Conservation (phyloP, 345 rosid genomes). For the Passiflora organensis region DNA sequence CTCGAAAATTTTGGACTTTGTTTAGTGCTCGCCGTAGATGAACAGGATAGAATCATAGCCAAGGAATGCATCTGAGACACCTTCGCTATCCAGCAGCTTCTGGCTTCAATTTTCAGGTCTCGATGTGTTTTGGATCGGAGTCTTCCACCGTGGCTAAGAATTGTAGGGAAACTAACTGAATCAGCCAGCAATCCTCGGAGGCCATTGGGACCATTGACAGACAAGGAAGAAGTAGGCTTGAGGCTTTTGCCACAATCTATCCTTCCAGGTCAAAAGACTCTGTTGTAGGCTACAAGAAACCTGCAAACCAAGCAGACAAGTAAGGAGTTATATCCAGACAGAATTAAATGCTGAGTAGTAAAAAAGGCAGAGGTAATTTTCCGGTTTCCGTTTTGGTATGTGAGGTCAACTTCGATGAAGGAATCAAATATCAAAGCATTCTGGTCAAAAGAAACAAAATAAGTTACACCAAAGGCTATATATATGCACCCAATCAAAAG, state of each 20-base stretch:
- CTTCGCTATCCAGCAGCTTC: conserved; percentile 18
- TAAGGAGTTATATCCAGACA: too few relatives aligned
- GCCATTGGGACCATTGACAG: conserved; percentile 14
- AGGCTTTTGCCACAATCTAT: conserved; percentile 27
- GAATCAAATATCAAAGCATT: not conserved
- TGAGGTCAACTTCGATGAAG: not conserved
- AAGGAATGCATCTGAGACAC: conserved; percentile 42
- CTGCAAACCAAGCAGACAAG: conserved; percentile 29
- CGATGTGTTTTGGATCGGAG: conserved; percentile 37
- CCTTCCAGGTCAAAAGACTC: conserved; percentile 53
- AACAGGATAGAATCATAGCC: conserved; percentile 27
- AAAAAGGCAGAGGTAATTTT: not conserved
- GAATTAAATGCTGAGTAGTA: not conserved
- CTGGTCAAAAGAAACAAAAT: not conserved
- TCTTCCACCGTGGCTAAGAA: conserved; percentile 20
- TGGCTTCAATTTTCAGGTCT: conserved; percentile 23
- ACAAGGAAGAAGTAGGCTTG: conserved; percentile 15
- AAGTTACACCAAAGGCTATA: not conserved
- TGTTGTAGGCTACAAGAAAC: conserved; percentile 50
- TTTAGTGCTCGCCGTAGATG: conserved; percentile 11
- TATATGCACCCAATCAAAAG: not conserved
- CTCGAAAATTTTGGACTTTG: conserved; percentile 18
- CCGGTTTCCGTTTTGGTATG: too few relatives aligned
- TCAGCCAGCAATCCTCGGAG: conserved; percentile 8
- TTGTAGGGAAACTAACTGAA: conserved; percentile 38